Conservation (phyloP, 441 rosid species). For the Euphorbia celastroides region DNA sequence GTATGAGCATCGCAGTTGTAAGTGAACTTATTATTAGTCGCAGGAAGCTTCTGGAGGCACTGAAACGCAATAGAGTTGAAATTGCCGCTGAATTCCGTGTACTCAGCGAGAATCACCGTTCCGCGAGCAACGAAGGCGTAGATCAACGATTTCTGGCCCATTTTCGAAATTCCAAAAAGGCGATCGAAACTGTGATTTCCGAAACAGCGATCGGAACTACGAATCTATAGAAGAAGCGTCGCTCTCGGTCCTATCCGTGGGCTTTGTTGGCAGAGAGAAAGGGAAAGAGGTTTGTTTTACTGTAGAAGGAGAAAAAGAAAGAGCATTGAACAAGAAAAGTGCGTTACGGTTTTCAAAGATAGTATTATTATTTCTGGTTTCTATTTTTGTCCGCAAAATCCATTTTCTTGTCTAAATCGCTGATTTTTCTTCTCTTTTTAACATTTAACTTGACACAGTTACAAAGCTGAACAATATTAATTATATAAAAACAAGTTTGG, state of each 20-base stretch:
- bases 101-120: conserved; percentile 54
- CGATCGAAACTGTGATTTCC: background rate
- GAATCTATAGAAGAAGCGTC: background rate
- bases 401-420: no score
- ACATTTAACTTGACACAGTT: no score
- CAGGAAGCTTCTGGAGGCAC: conserved; percentile 80
- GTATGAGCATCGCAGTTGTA: conserved; percentile 78
- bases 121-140: conserved; percentile 69
- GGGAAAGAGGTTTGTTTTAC: no score
- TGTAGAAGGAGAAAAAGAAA: background rate
- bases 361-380: background rate
- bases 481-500: no score
- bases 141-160: conserved; percentile 66
- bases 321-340: conserved; percentile 1
- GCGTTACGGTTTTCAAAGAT: background rate
- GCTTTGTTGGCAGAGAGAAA: background rate
- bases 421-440: no score
- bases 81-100: conserved; percentile 66
- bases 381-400: no score
- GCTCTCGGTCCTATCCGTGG: background rate
- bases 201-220: background rate
- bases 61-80: conserved; percentile 64
- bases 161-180: conserved; percentile 11
- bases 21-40: conserved; percentile 65
- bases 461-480: no score